These are phyloP conservation scores for Annulohypoxylon nitens DNA, from an alignment of 495 filamentous ascomycete species.

Conservation along the genomic window DNA sequence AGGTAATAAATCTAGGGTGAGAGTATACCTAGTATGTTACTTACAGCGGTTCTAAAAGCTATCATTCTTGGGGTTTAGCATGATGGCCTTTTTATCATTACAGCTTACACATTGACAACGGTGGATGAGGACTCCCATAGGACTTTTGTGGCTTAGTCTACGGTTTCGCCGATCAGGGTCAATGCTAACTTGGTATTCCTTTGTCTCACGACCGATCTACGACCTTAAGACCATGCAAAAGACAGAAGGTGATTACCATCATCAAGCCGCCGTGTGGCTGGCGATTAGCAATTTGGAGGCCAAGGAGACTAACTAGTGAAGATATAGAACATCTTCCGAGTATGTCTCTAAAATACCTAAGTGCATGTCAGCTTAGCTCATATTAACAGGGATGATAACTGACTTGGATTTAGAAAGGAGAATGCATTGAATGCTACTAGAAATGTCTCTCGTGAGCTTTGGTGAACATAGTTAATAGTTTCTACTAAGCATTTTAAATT, in stretches of 20 bases:
- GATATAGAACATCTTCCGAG: neutral
- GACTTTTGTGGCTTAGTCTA: neutral
- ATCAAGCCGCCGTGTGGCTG: neutral
- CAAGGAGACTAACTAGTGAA: neutral
- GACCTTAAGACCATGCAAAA: neutral
- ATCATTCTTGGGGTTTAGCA: neutral
- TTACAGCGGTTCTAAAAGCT: neutral
- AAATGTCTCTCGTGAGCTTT: neutral
- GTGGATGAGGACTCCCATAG: neutral
- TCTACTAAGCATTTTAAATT: neutral
- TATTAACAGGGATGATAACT: neutral
- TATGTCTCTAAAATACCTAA: neutral
- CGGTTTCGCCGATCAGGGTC: neutral
- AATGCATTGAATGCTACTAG: neutral
- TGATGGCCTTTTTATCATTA: neutral
- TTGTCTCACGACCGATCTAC: neutral
- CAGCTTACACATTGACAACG: neutral
- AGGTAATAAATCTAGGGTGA: neutral
- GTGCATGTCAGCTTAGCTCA: neutral
- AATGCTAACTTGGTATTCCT: neutral
- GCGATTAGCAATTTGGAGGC: neutral
- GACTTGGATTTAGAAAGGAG: neutral
- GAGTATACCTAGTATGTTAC: neutral
- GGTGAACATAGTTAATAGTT: neutral
- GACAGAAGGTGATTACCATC: neutral